Evolutionary conservation across 495 filamentous ascomycete genomes (phyloP), one percentile per base, ranked within the genome.

Genomic region (Pyrenopolyporus hunteri): DNA sequence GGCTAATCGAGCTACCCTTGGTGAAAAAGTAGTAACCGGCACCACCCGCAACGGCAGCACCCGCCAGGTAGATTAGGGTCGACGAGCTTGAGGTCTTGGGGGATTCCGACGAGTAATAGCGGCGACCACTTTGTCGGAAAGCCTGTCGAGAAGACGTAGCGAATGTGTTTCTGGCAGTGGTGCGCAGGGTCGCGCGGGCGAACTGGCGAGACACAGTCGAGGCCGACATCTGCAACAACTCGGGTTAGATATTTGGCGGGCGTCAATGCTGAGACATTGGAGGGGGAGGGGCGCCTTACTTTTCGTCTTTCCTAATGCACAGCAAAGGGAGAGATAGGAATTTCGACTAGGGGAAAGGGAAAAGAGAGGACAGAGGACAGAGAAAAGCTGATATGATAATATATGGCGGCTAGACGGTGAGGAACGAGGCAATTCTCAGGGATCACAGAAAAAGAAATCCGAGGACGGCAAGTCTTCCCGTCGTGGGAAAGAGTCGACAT

Each of bases 41-140:
- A 73, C 85, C 90, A 72, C 79, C 87, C 47, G 81, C 78, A 44
- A 82, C 81, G 42, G 88, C 77, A 31, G 78, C 80, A 61, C 74
- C 75, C 61, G 79, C 83, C 6, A 76, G 35, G 68, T 75, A 79
- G 45, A 74, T 33, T 55, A 73, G 69, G 25, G 66, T 31, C 39
- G 68, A 69, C 14, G 83, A 73, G 63, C 80, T 82, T 63, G 81
- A 81, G 63, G 84, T 79, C 72, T 80, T 81, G 17, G 83, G 75
- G 29, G 87, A 73, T 64, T 86, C 83, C 25, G 89, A 90, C 29
- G 92, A 85, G 78, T 93, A 96, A 71, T 87, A 85, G 45, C 90
- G 88, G 56, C 85, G 87, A 69, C 82, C 79, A 59, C 83, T 74
- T 66, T 83, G 80, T 70, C 85, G 88, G 76, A 89, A 83, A 55